Evolutionary conservation across 441 rosid genomes (phyloP).

Genomic region (Brassica balearica): DNA sequence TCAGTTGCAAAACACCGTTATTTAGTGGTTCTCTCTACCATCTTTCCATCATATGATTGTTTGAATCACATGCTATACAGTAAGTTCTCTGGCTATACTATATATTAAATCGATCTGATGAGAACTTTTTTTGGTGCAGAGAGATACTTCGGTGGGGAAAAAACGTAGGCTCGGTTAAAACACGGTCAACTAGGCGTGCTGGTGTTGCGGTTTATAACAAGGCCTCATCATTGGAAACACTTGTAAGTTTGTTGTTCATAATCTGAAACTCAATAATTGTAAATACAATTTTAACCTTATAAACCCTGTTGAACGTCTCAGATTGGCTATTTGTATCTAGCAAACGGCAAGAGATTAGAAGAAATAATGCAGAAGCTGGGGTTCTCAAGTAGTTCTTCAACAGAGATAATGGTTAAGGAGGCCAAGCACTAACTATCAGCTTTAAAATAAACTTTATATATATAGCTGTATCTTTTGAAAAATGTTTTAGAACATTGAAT

Average conservation of each 20-base stretch:
- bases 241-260: conserved; percentile 51
- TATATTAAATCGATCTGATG: conserved; percentile 9
- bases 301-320: conserved; percentile 32
- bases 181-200: conserved; percentile 76
- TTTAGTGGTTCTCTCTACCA: not conserved
- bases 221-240: conserved; percentile 92
- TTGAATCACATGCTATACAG: conserved; percentile 8
- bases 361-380: conserved; percentile 83
- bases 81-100: not conserved
- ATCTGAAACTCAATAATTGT: not conserved
- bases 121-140: conserved; percentile 44
- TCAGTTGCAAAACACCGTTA: conserved; percentile 37
- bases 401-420: conserved; percentile 46
- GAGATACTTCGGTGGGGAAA: conserved; percentile 86
- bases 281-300: not conserved
- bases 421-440: conserved; percentile 56
- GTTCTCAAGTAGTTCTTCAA: conserved; percentile 72
- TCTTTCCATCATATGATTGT: conserved; percentile 2
- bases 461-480: conserved; percentile 13
- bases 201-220: conserved; percentile 84
- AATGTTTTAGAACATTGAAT: conserved; percentile 11
- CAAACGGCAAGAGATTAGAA: conserved; percentile 72
- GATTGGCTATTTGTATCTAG: conserved; percentile 83
- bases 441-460: conserved; percentile 18
- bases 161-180: conserved; percentile 74